These are phyloP conservation scores for Russula virescens DNA, from an alignment of 768 basidiomycete species.

Conservation along the genomic window DNA sequence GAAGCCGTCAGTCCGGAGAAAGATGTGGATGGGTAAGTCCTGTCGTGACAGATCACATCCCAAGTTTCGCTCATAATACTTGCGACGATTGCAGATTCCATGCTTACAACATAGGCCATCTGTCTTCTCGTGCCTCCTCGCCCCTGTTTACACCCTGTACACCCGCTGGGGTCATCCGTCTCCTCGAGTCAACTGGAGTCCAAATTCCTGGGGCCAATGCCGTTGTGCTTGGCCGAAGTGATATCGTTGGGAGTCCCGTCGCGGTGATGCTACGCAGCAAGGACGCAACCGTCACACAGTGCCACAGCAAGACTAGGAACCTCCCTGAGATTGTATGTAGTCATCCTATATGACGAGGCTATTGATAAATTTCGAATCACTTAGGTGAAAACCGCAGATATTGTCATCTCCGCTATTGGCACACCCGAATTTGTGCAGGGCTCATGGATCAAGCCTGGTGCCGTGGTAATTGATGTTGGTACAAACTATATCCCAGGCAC, in stretches of 20 bases:
- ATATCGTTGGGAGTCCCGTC: slow-evolving; percentile 96
- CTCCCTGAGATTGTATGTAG: slow-evolving; percentile 66
- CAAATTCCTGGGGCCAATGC: slow-evolving; percentile 71
- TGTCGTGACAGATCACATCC: background rate
- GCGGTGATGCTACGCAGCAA: slow-evolving; percentile 82
- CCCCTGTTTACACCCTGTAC: slow-evolving; percentile 96
- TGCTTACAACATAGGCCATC: slow-evolving; percentile 95
- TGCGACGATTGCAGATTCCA: slow-evolving; percentile 62
- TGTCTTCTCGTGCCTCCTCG: slow-evolving; percentile 81
- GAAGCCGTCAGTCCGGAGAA: slow-evolving; percentile 91
- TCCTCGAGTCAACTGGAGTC: slow-evolving; percentile 84
- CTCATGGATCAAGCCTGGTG: slow-evolving; percentile 92
- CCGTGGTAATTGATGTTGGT: slow-evolving; percentile 95
- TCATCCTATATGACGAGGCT: background rate
- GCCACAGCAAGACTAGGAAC: slow-evolving; percentile 86
- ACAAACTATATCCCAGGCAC: slow-evolving; percentile 91
- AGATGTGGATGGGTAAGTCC: slow-evolving; percentile 87
- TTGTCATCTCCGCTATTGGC: slow-evolving; percentile 96
- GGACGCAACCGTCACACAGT: slow-evolving; percentile 96
- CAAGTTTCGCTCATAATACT: background rate
- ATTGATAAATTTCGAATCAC: background rate
- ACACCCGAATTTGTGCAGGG: slow-evolving; percentile 87
- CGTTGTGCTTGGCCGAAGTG: slow-evolving; percentile 93
- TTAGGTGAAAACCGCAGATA: slow-evolving; percentile 81
- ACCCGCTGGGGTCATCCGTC: slow-evolving; percentile 84